Conservation (phyloP, 331 rosid species). For the Quercus phellos region DNA sequence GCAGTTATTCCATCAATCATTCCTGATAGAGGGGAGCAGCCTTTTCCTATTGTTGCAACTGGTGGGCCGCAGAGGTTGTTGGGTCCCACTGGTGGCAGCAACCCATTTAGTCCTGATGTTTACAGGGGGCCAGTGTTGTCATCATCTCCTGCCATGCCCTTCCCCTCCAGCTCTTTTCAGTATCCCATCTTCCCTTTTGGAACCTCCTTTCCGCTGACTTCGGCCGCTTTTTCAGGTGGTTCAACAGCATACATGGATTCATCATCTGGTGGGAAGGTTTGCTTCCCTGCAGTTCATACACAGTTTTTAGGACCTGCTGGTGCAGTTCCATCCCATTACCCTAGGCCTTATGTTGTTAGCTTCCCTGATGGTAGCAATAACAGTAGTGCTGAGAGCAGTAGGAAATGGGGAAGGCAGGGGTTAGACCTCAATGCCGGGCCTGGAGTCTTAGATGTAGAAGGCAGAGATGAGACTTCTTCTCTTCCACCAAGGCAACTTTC, state of each 20-base stretch:
- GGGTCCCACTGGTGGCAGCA: conserved; percentile 49
- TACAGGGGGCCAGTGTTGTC: conserved; percentile 68
- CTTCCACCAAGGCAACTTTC: conserved; percentile 56
- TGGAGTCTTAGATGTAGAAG: conserved; percentile 57
- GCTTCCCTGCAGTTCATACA: conserved; percentile 64
- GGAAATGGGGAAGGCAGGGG: conserved; percentile 78
- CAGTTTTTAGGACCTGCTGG: conserved; percentile 74
- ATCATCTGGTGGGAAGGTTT: conserved; percentile 55
- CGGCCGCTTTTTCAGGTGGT: conserved; percentile 53
- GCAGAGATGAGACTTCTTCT: conserved; percentile 58
- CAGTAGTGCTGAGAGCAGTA: conserved; percentile 45
- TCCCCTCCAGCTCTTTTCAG: conserved; percentile 54
- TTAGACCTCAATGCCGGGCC: conserved; percentile 90
- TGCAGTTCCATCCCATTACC: conserved; percentile 46
- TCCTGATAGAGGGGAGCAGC: conserved; percentile 61
- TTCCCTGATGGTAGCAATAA: conserved; percentile 60
- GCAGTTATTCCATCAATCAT: conserved; percentile 63
- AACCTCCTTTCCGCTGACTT: conserved; percentile 53
- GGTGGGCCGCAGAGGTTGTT: conserved; percentile 59
- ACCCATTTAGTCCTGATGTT: conserved; percentile 53
- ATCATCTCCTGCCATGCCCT: conserved; percentile 73
- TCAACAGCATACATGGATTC: conserved; percentile 67
- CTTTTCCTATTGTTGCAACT: conserved; percentile 52
- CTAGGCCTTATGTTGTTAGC: conserved; percentile 60
- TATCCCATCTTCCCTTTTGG: conserved; percentile 75